Conservation (phyloP, 176 grass and related monocot genomes). For the Avena eriantha region DNA sequence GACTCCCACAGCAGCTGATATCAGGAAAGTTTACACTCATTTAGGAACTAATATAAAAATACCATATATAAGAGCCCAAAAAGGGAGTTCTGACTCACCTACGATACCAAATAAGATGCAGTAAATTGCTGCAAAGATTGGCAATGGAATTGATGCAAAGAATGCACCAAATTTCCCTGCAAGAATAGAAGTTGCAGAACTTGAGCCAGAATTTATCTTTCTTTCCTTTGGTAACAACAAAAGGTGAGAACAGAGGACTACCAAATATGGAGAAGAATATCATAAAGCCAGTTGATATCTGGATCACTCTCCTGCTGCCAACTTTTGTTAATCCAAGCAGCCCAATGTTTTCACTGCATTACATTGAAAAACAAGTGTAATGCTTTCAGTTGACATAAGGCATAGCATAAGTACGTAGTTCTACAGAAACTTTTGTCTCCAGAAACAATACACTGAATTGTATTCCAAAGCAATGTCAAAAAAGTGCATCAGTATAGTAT, state of each 20-base stretch:
- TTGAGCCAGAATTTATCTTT: slow-evolving; percentile 29
- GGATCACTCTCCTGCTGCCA: slow-evolving; percentile 89
- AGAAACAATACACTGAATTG: slow-evolving; percentile 15
- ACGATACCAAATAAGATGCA: slow-evolving; percentile 95
- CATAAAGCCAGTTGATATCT: slow-evolving; percentile 98
- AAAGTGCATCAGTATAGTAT: slow-evolving; percentile 1
- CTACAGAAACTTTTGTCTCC: neutral
- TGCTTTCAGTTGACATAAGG: slow-evolving; percentile 14
- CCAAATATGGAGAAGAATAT: slow-evolving; percentile 98
- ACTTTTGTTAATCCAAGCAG: slow-evolving; percentile 91
- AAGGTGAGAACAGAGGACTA: slow-evolving; percentile 48
- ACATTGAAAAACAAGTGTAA: neutral
- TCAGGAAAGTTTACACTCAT: neutral
- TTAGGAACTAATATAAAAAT: slow-evolving; percentile 32
- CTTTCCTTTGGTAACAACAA: slow-evolving; percentile 3
- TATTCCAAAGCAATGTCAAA: slow-evolving; percentile 16
- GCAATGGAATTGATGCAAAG: slow-evolving; percentile 93
- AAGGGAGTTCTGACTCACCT: slow-evolving; percentile 57
- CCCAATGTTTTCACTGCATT: slow-evolving; percentile 90
- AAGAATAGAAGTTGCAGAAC: slow-evolving; percentile 35
- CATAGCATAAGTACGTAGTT: slow-evolving; percentile 7
- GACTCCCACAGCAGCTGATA: slow-evolving; percentile 84
- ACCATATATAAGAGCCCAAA: neutral
- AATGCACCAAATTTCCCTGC: slow-evolving; percentile 98
- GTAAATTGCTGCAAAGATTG: slow-evolving; percentile 90